Base-by-base conservation (phyloP, 2,329 filamentous ascomycete genomes). In the Phialemonium atrogriseum region DNA sequence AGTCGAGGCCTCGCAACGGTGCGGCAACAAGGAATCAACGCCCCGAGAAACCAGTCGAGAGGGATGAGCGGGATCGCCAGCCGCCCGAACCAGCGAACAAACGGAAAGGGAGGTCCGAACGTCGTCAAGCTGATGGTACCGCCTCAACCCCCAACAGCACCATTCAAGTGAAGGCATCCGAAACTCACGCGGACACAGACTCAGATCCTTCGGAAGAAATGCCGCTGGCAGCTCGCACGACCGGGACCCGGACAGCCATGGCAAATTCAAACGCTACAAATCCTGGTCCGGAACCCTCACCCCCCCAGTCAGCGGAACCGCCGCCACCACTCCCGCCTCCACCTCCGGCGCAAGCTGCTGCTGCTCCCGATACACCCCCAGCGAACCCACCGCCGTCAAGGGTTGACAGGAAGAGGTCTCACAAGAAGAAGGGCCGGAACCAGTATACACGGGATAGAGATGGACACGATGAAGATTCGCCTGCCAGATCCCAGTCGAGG, bases 391-490 rank as follows among this genome's bases (percentile, higher is more conserved):
- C 71, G 35, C 84, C 81, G 51, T 81, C 80, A 45, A 59, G 58
- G 66, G 22, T 24, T 9, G 70, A 49, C 50, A 73, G 58, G 35
- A 66, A 77, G 48, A 70, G 76, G 44, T 68, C 77, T 6, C 66
- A 72, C 43, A 77, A 80, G 48, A 78, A 80, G 39, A 76, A 77
- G 45, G 77, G 82, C 12, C 78, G 82, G 40, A 91, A 89, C 42
- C 85, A 91, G 54, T 88, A 89, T 47, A 88, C 82, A 1, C 82
- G 80, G 49, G 81, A 88, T 41, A 73, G 78, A 27, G 81, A 85
- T 28, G 53, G 50, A 5, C 66, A 69, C 12, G 65, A 64, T 18
- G 70, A 75, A 17, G 70, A 65, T 16, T 77, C 77, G 5, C 71
- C 74, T 8, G 62, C 65, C 23, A 59, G 75, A 39, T 70, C 73